These are phyloP conservation scores for Sarocladium oryzae DNA, from an alignment of 2,329 filamentous ascomycete genomes.

Conservation along the genomic window DNA sequence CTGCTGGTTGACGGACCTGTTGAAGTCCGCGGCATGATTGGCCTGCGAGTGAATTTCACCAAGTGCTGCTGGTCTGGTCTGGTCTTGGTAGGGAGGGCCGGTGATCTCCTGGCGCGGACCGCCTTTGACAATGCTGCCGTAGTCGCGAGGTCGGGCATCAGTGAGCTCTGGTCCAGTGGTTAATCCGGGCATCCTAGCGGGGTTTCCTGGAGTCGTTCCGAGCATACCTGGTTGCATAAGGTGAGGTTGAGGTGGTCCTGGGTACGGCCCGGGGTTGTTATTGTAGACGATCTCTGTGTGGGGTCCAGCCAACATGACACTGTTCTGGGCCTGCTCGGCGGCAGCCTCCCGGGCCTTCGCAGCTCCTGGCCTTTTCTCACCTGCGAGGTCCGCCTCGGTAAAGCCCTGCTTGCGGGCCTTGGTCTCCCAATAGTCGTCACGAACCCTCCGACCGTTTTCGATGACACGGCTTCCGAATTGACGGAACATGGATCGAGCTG, in stretches of 20 bases:
- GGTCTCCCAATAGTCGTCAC: slow-evolving; percentile 98
- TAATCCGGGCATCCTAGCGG: slow-evolving; percentile 76
- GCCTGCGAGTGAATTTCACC: slow-evolving; percentile 80
- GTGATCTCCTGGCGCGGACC: slow-evolving; percentile 85
- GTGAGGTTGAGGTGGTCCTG: slow-evolving; percentile 60
- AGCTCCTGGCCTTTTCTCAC: slow-evolving; percentile 90
- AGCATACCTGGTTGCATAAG: slow-evolving; percentile 68
- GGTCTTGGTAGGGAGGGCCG: slow-evolving; percentile 81
- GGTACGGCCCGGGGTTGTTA: slow-evolving; percentile 61
- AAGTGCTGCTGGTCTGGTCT: slow-evolving; percentile 68
- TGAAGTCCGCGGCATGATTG: slow-evolving; percentile 84
- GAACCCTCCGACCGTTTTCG: slow-evolving; percentile 78
- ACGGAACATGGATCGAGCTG: slow-evolving; percentile 95
- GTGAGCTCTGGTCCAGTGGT: slow-evolving; percentile 72
- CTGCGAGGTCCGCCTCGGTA: slow-evolving; percentile 90
- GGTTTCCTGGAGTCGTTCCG: slow-evolving; percentile 54
- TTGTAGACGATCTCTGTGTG: slow-evolving; percentile 87
- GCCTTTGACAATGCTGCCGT: slow-evolving; percentile 68
- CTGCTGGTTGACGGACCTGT: slow-evolving; percentile 74
- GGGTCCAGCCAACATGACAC: slow-evolving; percentile 56
- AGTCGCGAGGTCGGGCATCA: slow-evolving; percentile 72
- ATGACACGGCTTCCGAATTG: slow-evolving; percentile 96
- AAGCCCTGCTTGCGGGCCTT: slow-evolving; percentile 97
- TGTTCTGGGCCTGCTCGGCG: slow-evolving; percentile 64
- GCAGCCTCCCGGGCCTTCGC: slow-evolving; percentile 82